Conservation (phyloP, 2,329 filamentous ascomycete genomes). For the Fusarium hainanense region DNA sequence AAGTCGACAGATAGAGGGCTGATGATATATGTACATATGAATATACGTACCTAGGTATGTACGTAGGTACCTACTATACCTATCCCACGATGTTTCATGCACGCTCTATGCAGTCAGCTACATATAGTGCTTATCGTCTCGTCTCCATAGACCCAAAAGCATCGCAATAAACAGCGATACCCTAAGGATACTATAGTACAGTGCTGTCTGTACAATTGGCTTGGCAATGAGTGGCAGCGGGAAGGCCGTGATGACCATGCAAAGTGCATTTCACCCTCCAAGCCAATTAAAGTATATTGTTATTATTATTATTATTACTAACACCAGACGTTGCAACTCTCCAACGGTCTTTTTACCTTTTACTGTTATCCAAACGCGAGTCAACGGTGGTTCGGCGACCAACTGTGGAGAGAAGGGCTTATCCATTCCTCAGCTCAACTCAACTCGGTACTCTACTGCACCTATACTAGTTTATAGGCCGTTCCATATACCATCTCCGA, state of each 20-base stretch:
- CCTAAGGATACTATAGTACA: not conserved
- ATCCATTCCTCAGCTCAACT: conserved; percentile 36
- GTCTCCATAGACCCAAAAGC: not conserved
- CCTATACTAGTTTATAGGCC: not conserved
- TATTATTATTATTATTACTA: not conserved
- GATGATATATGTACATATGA: not conserved
- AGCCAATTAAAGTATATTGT: not conserved
- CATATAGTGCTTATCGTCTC: not conserved
- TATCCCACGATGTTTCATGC: not conserved
- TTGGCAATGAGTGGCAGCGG: not conserved
- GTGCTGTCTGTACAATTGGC: not conserved
- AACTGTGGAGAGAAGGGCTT: conserved; percentile 13
- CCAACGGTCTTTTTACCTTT: conserved; percentile 12
- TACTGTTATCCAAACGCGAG: conserved; percentile 7
- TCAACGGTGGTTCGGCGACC: conserved; percentile 6
- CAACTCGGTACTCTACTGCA: not conserved
- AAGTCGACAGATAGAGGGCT: not conserved
- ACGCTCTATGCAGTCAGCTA: not conserved
- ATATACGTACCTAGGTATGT: not conserved
- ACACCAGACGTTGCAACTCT: conserved; percentile 17
- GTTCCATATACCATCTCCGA: not conserved
- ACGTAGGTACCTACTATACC: not conserved
- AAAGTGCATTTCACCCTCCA: not conserved
- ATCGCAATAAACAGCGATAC: not conserved
- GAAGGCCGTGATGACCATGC: conserved; percentile 6